Evolutionary conservation across 768 basidiomycete genomes (phyloP), one percentile per base, ranked within the genome.

Genomic region (Amanita subjunquillea): DNA sequence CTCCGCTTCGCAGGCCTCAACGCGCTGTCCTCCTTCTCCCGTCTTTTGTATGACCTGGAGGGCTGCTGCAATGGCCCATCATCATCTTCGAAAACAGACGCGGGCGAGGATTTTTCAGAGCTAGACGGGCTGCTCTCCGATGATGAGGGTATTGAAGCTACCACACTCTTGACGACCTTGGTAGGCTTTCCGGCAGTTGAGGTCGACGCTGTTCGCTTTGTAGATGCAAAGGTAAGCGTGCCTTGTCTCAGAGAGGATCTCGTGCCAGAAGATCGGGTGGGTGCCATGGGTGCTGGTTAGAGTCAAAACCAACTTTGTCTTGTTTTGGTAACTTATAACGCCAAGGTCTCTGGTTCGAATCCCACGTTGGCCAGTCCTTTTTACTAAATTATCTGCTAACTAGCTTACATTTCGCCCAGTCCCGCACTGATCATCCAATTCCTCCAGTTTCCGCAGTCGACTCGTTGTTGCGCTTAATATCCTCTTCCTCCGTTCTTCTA

Each of bases 291-390:
- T 29, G 22, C 7, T 27, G 13, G 44, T 8, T 10, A 2, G 27
- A 8, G 27, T 29, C 23, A 15, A 20, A 10, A 36, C 36, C 23
- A 36, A 48, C 34, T n/a, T 1, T 23, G 6, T 36, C 47, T 15
- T 48, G 10, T 38, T 22, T 23, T 34, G 34, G 34, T 3, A 32
- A 36, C 30, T 39, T 85, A 84, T 83, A 17, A 81, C 79, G 77
- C 80, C 77, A 82, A 83, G 80, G 81, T 82, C 82, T 78, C 82
- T 80, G 81, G 80, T 83, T 82, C 81, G 17, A 17, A 17, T 17
- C 80, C 80, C 80, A 81, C 77, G 78, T 79, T 81, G 80, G 80
- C 81, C 81, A 4, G 10, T 12, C 13, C 4, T n/a, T 29, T 29
- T 13, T 25, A 0, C 22, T 23, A 27, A 0, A 3, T 10, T 60